Conservation (phyloP, 768 basidiomycete genomes). For the Pisolithus orientalis region DNA sequence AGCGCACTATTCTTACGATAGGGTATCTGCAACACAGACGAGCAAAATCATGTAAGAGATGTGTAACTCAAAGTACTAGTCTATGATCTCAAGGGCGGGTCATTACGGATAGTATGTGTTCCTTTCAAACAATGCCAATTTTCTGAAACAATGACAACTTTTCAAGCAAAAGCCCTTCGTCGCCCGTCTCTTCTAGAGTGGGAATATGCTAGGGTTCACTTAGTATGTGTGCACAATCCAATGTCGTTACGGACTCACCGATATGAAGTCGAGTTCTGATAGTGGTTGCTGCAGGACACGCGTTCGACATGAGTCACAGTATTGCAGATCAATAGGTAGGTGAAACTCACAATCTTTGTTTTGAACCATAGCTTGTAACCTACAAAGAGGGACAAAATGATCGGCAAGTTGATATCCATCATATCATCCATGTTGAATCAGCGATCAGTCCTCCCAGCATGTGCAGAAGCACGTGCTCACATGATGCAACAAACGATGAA, state of each 20-base stretch:
- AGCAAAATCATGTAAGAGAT: too few relatives aligned
- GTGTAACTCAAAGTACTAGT: too few relatives aligned
- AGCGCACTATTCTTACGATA: too few relatives aligned
- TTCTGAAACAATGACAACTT: not conserved
- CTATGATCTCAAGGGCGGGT: too few relatives aligned
- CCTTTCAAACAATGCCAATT: not conserved
- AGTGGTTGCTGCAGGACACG: slow-evolving; percentile 9
- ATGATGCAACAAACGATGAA: slow-evolving; percentile 41
- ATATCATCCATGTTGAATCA: not conserved
- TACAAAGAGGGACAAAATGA: slow-evolving; percentile 41
- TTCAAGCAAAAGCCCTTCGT: slow-evolving; percentile 10
- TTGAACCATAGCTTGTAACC: slow-evolving; percentile 35
- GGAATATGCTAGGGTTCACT: slow-evolving; percentile 49
- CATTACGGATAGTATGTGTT: too few relatives aligned
- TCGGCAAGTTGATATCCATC: slow-evolving; percentile 31
- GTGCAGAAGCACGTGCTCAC: slow-evolving; percentile 16
- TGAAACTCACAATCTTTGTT: slow-evolving; percentile 15
- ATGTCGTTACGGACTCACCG: slow-evolving; percentile 32
- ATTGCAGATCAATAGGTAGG: not conserved
- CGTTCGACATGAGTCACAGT: not conserved
- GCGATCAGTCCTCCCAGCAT: not conserved
- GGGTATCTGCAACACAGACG: too few relatives aligned
- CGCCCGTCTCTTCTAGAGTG: slow-evolving; percentile 61
- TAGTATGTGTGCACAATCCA: not conserved
- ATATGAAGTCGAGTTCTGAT: slow-evolving; percentile 64